phyloP scores from a whole-genome alignment of 345 rosid genomes.

The Euphorbia peplus region DNA sequence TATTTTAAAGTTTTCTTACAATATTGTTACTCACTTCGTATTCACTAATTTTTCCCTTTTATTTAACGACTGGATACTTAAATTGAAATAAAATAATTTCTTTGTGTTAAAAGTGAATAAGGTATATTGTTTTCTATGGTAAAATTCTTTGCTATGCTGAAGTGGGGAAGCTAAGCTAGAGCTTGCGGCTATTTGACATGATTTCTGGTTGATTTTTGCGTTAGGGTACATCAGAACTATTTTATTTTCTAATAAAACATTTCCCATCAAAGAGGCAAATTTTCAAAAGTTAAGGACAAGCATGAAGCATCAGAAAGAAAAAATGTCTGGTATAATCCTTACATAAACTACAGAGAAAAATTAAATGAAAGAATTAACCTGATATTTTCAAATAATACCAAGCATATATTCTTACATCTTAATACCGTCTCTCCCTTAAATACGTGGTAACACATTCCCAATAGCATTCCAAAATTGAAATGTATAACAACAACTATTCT shows the following conservation, averaged over 20 bases:
- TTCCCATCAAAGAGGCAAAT: background rate
- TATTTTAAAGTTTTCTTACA: too few relatives aligned
- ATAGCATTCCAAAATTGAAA: background rate
- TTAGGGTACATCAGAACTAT: background rate
- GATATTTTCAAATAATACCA: background rate
- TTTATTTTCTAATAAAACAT: background rate
- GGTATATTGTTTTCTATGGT: too few relatives aligned
- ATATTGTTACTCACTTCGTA: background rate
- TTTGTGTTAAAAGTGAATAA: too few relatives aligned
- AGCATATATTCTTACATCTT: background rate
- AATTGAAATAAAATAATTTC: too few relatives aligned
- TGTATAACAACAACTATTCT: background rate
- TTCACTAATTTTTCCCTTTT: too few relatives aligned
- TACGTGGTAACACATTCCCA: background rate
- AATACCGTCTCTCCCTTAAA: background rate
- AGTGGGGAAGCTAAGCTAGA: too few relatives aligned
- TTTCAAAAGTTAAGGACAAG: background rate
- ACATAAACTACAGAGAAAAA: background rate
- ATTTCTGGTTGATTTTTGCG: background rate
- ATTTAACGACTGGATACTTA: too few relatives aligned
- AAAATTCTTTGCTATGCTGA: too few relatives aligned
- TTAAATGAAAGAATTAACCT: background rate
- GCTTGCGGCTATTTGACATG: background rate
- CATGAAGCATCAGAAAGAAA: background rate
- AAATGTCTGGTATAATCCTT: too few relatives aligned